Percentiles rank a stretch among this genome's conserved stretches.
phyloP scores from a whole-genome alignment of 768 basidiomycete genomes.

The Kwoniella sp. region DNA sequence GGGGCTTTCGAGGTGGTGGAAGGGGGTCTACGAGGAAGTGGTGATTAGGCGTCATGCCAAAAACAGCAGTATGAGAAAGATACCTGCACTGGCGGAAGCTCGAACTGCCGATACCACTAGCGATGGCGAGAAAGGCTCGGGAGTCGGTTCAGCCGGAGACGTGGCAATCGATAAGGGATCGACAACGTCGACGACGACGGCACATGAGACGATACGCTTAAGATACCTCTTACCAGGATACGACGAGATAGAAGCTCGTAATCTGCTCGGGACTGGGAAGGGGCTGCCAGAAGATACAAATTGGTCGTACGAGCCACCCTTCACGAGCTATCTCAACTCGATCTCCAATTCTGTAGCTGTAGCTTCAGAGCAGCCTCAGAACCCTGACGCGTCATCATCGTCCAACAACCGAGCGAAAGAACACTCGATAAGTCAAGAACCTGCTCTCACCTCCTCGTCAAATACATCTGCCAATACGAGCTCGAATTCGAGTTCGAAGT shows the following conservation, averaged over 20 bases:
- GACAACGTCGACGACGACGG: no score
- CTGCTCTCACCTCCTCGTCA: background rate
- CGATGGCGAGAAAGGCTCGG: no score
- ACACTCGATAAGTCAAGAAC: background rate
- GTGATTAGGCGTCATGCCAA: background rate
- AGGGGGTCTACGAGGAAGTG: conserved; percentile 67
- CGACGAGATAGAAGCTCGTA: conserved; percentile 38
- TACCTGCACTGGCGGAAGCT: background rate
- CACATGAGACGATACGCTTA: conserved; percentile 16
- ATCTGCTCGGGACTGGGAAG: conserved; percentile 35
- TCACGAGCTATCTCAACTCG: conserved; percentile 21
- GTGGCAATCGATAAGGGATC: background rate
- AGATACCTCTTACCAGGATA: conserved; percentile 49
- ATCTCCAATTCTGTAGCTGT: background rate
- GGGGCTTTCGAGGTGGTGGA: conserved; percentile 91
- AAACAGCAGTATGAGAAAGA: background rate
- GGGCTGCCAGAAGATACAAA: conserved; percentile 57
- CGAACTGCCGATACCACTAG: background rate
- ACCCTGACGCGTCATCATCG: no score
- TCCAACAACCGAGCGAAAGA: no score
- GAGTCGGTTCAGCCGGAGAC: background rate
- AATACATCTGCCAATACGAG: background rate
- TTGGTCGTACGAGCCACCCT: conserved; percentile 55
- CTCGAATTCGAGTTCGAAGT: conserved; percentile 56
- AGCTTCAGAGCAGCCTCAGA: background rate